phyloP scores from a whole-genome alignment of 345 rosid genomes.

The Viola odorata region DNA sequence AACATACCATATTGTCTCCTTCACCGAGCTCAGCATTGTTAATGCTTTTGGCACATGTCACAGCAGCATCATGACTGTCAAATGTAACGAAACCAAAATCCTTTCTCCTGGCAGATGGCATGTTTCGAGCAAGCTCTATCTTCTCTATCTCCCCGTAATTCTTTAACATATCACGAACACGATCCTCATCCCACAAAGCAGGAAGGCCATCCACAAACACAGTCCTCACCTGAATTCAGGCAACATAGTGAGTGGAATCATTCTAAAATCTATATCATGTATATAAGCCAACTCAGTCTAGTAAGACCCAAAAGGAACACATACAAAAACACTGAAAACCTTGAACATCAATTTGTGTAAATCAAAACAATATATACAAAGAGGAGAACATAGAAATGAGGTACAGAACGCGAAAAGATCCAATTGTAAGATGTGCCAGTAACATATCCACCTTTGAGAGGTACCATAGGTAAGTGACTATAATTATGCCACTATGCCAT shows the following conservation, averaged over 20 bases:
- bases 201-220: constrained; percentile 87
- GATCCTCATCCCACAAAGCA: constrained; percentile 94
- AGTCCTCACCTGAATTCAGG: constrained; percentile 67
- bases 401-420: no score
- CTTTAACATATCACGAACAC: constrained; percentile 59
- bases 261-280: not conserved
- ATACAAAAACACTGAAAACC: no score
- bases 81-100: constrained; percentile 98
- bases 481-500: no score
- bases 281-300: not conserved
- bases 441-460: no score
- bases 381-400: no score
- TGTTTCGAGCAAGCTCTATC: constrained; percentile 93
- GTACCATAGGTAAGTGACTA: no score
- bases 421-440: no score
- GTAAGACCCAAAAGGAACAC: no score
- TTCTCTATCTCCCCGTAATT: constrained; percentile 75
- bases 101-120: constrained; percentile 96
- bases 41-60: constrained; percentile 81
- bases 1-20: constrained; percentile 68
- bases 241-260: constrained; percentile 3
- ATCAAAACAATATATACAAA: no score
- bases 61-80: constrained; percentile 88
- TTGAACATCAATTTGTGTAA: no score
- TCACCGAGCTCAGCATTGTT: constrained; percentile 86